Percentiles rank a stretch among this genome's conserved stretches.
phyloP scores from a whole-genome alignment of 768 basidiomycete genomes.

The Phanerodontia chrysosporium region DNA sequence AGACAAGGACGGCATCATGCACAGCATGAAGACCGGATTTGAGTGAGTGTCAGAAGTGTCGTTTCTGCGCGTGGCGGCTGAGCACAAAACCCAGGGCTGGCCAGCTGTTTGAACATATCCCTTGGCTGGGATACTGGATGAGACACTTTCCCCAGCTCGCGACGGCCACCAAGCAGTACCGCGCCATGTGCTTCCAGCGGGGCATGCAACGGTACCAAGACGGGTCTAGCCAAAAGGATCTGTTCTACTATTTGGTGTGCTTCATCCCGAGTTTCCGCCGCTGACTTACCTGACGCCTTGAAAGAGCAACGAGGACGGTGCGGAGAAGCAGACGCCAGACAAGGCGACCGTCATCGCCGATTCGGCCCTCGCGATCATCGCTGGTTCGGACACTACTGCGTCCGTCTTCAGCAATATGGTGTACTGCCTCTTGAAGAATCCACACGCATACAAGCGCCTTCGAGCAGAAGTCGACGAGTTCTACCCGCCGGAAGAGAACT shows the following conservation, averaged over 20 bases:
- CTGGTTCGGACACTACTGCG: slow-evolving; percentile 44
- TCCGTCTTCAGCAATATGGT: slow-evolving; percentile 33
- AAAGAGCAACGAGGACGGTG: slow-evolving; percentile 39
- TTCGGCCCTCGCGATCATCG: slow-evolving; percentile 39
- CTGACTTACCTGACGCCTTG: neutral
- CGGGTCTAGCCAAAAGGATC: slow-evolving; percentile 36
- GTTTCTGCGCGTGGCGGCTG: neutral
- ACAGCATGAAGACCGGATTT: neutral
- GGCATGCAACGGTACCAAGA: slow-evolving; percentile 11
- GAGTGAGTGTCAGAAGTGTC: neutral
- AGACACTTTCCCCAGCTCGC: neutral
- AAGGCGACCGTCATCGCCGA: slow-evolving; percentile 35
- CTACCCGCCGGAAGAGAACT: slow-evolving; percentile 32
- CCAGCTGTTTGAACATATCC: slow-evolving; percentile 5
- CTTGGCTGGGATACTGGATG: slow-evolving; percentile 1
- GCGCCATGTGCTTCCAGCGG: neutral
- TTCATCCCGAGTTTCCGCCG: neutral
- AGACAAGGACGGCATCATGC: neutral
- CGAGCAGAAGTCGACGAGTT: slow-evolving; percentile 36
- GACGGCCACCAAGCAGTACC: neutral
- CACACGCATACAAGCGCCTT: slow-evolving; percentile 31
- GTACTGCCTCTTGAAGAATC: slow-evolving; percentile 31
- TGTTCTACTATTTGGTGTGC: slow-evolving; percentile 41
- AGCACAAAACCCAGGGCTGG: neutral
- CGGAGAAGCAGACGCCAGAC: slow-evolving; percentile 32